Conservation (phyloP, 2,329 filamentous ascomycete species). For the Aspergillus ustus region DNA sequence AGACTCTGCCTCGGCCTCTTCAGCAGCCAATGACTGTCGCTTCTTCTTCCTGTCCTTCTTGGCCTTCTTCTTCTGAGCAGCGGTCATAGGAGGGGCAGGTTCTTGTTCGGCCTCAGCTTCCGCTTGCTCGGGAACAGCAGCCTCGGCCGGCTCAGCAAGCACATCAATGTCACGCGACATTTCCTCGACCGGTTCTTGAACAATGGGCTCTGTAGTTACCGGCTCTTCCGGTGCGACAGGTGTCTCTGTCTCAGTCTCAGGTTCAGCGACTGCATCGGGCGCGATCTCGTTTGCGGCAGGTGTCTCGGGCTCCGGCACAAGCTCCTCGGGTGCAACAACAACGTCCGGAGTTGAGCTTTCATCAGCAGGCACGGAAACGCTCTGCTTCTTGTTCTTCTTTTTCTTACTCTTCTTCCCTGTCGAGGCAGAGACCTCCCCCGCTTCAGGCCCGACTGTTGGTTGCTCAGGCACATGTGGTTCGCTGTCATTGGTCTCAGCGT, state of each 20-base stretch:
- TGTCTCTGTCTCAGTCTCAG: neutral
- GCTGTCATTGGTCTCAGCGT: constrained; percentile 25
- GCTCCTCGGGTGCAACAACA: neutral
- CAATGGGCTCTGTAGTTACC: neutral
- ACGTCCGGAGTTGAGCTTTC: constrained; percentile 8
- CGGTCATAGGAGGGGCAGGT: constrained; percentile 22
- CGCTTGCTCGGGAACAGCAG: neutral
- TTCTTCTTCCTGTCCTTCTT: constrained; percentile 33
- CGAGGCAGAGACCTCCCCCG: constrained; percentile 14
- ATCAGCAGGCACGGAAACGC: constrained; percentile 7
- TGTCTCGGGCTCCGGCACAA: neutral
- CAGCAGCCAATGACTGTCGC: constrained; percentile 10
- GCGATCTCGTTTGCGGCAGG: neutral
- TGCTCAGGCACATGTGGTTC: constrained; percentile 26
- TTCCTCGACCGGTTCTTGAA: constrained; percentile 11
- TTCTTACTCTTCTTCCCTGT: constrained; percentile 27
- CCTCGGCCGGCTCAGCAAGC: constrained; percentile 9
- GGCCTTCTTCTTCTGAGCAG: constrained; percentile 32
- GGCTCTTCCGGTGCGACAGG: constrained; percentile 12
- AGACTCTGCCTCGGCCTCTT: neutral
- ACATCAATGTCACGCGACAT: constrained; percentile 13
- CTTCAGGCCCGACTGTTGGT: constrained; percentile 19
- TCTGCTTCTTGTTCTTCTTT: constrained; percentile 28
- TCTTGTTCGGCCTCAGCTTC: constrained; percentile 11
- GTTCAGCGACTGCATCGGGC: neutral